Conservation (phyloP, 306 rosid species). For the Oxytropis ochrocephala region DNA sequence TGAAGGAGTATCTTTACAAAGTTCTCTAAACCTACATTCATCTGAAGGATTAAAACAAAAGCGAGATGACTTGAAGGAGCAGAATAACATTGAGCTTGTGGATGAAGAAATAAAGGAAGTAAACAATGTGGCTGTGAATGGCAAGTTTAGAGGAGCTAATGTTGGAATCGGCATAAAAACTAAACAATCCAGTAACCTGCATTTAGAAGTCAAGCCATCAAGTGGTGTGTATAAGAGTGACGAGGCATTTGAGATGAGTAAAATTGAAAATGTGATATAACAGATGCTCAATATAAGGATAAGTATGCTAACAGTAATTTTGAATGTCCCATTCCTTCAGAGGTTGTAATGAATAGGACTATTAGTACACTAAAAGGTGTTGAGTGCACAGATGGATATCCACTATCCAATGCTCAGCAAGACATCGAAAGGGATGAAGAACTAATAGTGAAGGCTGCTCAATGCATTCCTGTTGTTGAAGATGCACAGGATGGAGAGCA, state of each 20-base stretch:
- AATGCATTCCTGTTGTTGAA: conserved; percentile 11
- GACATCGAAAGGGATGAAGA: conserved; percentile 20
- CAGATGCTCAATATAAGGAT: no score
- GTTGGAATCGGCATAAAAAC: neutral
- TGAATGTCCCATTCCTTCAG: no score
- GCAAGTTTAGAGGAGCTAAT: conserved; percentile 8
- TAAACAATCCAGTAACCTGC: conserved; percentile 9
- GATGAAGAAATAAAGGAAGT: conserved; percentile 20
- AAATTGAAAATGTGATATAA: conserved; percentile 12
- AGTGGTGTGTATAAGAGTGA: conserved; percentile 11
- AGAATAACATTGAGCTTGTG: neutral
- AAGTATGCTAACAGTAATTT: no score
- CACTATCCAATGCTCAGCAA: conserved; percentile 7
- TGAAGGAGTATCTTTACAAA: conserved; percentile 21
- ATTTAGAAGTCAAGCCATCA: conserved; percentile 15
- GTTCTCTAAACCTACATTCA: conserved; percentile 17
- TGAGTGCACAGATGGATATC: neutral
- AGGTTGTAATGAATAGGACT: neutral
- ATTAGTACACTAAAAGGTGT: neutral
- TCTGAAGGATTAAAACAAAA: conserved; percentile 20
- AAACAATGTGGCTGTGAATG: conserved; percentile 10
- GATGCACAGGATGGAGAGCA: conserved; percentile 21
- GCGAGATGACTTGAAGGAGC: conserved; percentile 17
- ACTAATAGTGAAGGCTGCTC: conserved; percentile 19
- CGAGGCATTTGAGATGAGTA: conserved; percentile 4